Evolutionary conservation across 1,284 basidiomycete genomes (phyloP), one percentile per base, ranked within the genome.

Genomic region (Singerocomus inundabilis): DNA sequence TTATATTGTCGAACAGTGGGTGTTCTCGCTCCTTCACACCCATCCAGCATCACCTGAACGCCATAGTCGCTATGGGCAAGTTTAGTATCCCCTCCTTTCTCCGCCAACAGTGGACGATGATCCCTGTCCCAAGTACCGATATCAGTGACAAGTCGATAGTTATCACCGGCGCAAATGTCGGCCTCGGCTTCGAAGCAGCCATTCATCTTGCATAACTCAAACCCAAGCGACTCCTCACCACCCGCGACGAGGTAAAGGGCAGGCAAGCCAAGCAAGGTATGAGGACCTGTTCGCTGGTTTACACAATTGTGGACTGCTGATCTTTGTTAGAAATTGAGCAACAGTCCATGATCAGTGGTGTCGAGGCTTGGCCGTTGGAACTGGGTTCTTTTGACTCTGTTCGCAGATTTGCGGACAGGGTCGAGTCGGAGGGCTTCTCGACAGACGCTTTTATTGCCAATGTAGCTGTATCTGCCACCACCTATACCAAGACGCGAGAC

Each of bases 111-210:
- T 66, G 58, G 58, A 56, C 45, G 26, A 36, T 48, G 16, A 43
- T 68, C 25, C 64, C 66, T 4, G 35, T 59, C 13, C 46, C 57
- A 31, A 58, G 46, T 9, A 48, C 51, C 18, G 60, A 73, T 28
- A 51, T 72, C 36, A 57, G 57, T 11, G 58, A 64, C 45, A 62
- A 64, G 49, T 62, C 64, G 1, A 52, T 71, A 10, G 46, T 70
- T 8, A 41, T 71, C 31, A 61, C 57, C 0, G 65, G 69, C n/a
- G 50, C 65, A 24, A 70, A 70, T 44, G 55, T 60, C 24, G 70
- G 70, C n/a, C 57, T 70, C 6, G 70, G 68, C 8, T 57, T 63
- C n/a, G 70, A 69, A 53, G 63, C 69, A 11, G 66, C 61, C 15
- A 47, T 62, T 37, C 60, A 57, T 34, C 46, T 69, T 11, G 60